Base-by-base conservation (phyloP, 139 green algal genomes). In the Marvania coccoides region DNA sequence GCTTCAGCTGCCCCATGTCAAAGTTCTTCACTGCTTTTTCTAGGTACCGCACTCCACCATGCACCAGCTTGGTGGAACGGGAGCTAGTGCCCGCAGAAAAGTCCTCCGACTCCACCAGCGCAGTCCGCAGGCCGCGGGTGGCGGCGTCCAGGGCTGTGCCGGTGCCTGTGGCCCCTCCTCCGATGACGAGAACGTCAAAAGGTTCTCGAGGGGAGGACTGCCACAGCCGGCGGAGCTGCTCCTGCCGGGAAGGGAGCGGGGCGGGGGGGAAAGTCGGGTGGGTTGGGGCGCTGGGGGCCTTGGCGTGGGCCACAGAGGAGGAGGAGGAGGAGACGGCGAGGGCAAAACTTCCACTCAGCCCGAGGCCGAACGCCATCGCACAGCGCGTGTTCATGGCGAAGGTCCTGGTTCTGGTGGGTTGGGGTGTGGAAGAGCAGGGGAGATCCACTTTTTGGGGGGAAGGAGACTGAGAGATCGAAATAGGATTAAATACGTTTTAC, bases 21-120 rank as follows among this genome's bases (percentile, higher is more conserved):
- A 91, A 63, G 56, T 92, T 85, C 45, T 93, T 88, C 47, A 92
- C 90, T 29, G 90, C 90, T 71, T 91, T 88, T 54, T 94, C 92
- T 45, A 99, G 78, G 82, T 99, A 99, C 6, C 94, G 73, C 23
- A 99, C 94, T 3, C 92, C 92, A 9, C 92, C 93, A 72, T 98
- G 93, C 56, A 96, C 85, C 36, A 96, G 75, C 74, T 99, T 99
- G 37, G 94, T 99, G 15, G 85, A 96, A 30, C 90, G 84, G n/a
- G 79, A 92, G 40, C 76, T 91, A 15, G 94, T 99, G 23, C 94
- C 94, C 3, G 76, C 73, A 14, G 66, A 90, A 74, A 97, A 99
- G 71, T 99, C 94, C 31, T 96, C 92, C 4, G 83, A 76, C 68
- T 99, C 94, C 13, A 99, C 79, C 30, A 98, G 64, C 0, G 83